These are phyloP conservation scores for Fragosphaeria purpurea DNA, from an alignment of 2,329 filamentous ascomycete genomes.

Conservation along the genomic window DNA sequence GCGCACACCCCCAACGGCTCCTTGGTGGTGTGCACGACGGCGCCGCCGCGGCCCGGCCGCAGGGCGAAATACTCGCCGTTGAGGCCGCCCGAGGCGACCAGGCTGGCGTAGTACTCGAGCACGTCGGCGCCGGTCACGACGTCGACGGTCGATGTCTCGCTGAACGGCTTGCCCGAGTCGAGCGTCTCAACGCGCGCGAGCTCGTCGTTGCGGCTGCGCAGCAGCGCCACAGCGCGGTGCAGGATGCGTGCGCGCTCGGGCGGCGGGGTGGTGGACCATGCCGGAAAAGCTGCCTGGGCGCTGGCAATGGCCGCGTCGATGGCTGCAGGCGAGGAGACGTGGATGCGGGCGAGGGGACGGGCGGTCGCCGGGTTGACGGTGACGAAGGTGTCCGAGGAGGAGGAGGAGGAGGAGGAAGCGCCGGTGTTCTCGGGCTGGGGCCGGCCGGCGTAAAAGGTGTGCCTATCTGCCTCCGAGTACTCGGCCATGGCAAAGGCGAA, in stretches of 20 bases:
- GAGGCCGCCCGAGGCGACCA: constrained; percentile 18
- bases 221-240: constrained; percentile 61
- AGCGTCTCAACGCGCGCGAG: constrained; percentile 71
- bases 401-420: constrained; percentile 29
- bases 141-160: constrained; percentile 77
- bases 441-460: constrained; percentile 68
- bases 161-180: constrained; percentile 79
- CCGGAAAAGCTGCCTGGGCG: constrained; percentile 59
- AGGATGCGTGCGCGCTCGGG: constrained; percentile 67
- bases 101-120: constrained; percentile 32
- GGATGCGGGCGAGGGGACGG: constrained; percentile 58
- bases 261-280: constrained; percentile 69
- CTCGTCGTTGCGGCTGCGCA: constrained; percentile 68
- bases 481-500: not conserved
- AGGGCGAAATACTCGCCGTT: constrained; percentile 27
- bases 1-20: constrained; percentile 24
- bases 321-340: constrained; percentile 49
- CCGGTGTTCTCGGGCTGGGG: constrained; percentile 43
- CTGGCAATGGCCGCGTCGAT: constrained; percentile 64
- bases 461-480: constrained; percentile 28
- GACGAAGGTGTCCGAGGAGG: constrained; percentile 54
- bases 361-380: constrained; percentile 66
- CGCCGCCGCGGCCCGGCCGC: constrained; percentile 32
- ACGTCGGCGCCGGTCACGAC: constrained; percentile 36
- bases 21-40: constrained; percentile 28